Conservation (phyloP, 352 stramenopile genomes). For the Globisporangium echinulatum region DNA sequence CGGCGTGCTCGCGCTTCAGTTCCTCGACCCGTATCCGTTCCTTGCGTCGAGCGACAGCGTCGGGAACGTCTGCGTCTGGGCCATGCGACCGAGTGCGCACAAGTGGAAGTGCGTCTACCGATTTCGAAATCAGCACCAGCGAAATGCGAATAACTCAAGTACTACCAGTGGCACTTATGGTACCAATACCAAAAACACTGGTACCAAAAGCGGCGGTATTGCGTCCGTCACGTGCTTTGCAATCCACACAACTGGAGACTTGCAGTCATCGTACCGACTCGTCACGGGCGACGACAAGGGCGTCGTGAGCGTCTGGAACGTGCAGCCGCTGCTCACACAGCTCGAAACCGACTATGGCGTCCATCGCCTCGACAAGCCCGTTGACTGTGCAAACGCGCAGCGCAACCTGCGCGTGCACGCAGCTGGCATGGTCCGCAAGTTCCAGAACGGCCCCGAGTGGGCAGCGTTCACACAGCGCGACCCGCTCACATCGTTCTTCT, state of each 20-base stretch:
- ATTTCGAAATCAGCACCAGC: constrained; percentile 46
- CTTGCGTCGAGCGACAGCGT: constrained; percentile 61
- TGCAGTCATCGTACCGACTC: constrained; percentile 17
- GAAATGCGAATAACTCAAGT: not conserved
- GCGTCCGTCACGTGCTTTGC: constrained; percentile 44
- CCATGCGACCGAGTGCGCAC: constrained; percentile 47
- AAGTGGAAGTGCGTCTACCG: constrained; percentile 75
- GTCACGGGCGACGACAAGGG: constrained; percentile 78
- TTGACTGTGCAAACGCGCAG: constrained; percentile 68
- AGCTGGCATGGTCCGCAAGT: constrained; percentile 60
- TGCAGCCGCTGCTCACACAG: constrained; percentile 46
- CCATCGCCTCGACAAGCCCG: constrained; percentile 30
- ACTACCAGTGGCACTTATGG: not conserved
- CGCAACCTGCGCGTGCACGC: constrained; percentile 72
- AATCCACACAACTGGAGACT: constrained; percentile 10
- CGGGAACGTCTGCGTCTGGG: constrained; percentile 77
- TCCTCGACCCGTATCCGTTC: constrained; percentile 69
- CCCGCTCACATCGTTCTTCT: constrained; percentile 53
- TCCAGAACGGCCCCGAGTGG: constrained; percentile 57
- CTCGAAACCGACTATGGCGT: constrained; percentile 49
- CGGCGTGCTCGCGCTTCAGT: constrained; percentile 54
- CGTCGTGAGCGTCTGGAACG: constrained; percentile 64
- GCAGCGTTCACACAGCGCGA: constrained; percentile 44
- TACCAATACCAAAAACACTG: not conserved
- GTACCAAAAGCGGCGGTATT: constrained; percentile 15